Evolutionary conservation across 805 yeast species (phyloP).

Genomic region (Ogataea saltuana): DNA sequence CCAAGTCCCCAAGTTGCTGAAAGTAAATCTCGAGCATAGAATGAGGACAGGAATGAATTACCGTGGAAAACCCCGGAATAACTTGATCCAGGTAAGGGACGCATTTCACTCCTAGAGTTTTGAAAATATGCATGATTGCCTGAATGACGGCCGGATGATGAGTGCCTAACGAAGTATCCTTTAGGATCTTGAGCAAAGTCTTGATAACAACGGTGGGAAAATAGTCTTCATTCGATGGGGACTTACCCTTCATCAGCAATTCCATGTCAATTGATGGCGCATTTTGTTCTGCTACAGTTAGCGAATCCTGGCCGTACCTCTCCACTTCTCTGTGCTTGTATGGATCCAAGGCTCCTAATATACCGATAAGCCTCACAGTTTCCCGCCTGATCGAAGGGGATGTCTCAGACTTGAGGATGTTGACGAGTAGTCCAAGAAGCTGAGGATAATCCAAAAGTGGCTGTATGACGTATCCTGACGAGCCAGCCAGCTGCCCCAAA

Average conservation of each 20-base stretch:
- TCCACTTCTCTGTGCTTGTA: conserved; percentile 93
- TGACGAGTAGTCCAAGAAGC: conserved; percentile 75
- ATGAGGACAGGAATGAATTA: conserved; percentile 79
- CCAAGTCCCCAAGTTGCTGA: conserved; percentile 79
- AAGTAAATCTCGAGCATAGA: conserved; percentile 84
- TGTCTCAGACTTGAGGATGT: conserved; percentile 78
- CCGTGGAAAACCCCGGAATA: conserved; percentile 82
- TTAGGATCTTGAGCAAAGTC: conserved; percentile 77
- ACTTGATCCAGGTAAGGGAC: conserved; percentile 87
- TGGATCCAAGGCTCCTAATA: conserved; percentile 95
- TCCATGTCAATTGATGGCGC: conserved; percentile 91
- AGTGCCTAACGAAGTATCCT: conserved; percentile 78
- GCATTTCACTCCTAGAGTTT: conserved; percentile 83
- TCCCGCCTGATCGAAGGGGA: conserved; percentile 77
- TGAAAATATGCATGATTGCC: conserved; percentile 88
- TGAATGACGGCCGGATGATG: conserved; percentile 94
- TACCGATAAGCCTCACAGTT: conserved; percentile 86
- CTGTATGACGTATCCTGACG: conserved; percentile 93
- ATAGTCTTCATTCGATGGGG: conserved; percentile 90
- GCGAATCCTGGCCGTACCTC: conserved; percentile 42
- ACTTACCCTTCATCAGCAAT: conserved; percentile 87
- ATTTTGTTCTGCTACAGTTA: conserved; percentile 63
- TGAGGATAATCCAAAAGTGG: conserved; percentile 93
- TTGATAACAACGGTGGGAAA: conserved; percentile 93
- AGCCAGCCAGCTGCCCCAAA: conserved; percentile 82